phyloP scores from a whole-genome alignment of 495 filamentous ascomycete species.

The Lepidopterella palustris region DNA sequence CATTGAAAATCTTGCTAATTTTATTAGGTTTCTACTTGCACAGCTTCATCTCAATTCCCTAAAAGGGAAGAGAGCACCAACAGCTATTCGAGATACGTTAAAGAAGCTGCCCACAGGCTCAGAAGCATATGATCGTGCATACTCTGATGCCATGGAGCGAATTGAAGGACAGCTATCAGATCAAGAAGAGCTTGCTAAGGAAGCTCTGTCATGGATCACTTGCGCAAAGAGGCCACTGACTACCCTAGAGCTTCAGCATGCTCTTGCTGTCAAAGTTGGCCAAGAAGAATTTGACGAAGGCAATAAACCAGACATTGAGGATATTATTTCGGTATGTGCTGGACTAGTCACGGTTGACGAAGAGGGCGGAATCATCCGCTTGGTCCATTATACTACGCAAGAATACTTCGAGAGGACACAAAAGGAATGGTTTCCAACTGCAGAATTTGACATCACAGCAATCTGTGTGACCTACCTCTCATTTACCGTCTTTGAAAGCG shows the following conservation, averaged over 20 bases:
- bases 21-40: constrained; percentile 47
- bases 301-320: constrained; percentile 35
- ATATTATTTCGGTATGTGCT: constrained; percentile 44
- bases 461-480: constrained; percentile 45
- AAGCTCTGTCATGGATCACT: constrained; percentile 43
- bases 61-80: constrained; percentile 27
- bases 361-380: constrained; percentile 42
- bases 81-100: constrained; percentile 28
- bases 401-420: constrained; percentile 45
- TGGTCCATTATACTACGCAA: constrained; percentile 52
- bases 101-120: not conserved
- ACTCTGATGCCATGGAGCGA: constrained; percentile 39
- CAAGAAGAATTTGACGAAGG: constrained; percentile 36
- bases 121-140: constrained; percentile 26
- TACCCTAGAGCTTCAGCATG: constrained; percentile 43
- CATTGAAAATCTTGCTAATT: not conserved
- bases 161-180: constrained; percentile 36
- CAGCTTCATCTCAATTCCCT: constrained; percentile 46
- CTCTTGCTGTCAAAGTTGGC: constrained; percentile 36
- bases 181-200: constrained; percentile 31
- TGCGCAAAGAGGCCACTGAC: constrained; percentile 39
- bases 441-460: constrained; percentile 33
- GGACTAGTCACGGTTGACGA: constrained; percentile 48
- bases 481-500: constrained; percentile 34
- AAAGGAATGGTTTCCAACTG: constrained; percentile 35